phyloP scores from a whole-genome alignment of 78 protist species.

The Cavenderia fasciculata region DNA sequence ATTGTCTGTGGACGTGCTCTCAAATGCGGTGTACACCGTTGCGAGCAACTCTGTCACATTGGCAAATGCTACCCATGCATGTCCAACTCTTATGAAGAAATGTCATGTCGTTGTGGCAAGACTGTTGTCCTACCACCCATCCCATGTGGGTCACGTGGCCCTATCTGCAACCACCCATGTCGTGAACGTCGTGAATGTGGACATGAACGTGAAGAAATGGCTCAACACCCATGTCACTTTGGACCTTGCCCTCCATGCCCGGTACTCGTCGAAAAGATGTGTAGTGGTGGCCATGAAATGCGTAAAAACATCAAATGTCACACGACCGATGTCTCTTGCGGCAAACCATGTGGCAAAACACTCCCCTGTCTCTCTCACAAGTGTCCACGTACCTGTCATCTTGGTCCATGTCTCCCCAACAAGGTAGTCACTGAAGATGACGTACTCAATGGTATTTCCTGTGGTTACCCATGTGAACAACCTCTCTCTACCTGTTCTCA shows the following conservation, averaged over 20 bases:
- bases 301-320: slow-evolving; percentile 71
- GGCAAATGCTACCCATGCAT: slow-evolving; percentile 76
- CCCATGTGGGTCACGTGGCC: slow-evolving; percentile 79
- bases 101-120: slow-evolving; percentile 80
- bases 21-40: slow-evolving; percentile 77
- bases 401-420: slow-evolving; percentile 63
- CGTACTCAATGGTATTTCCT: not conserved
- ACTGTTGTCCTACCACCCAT: slow-evolving; percentile 78
- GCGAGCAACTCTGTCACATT: slow-evolving; percentile 79
- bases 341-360: slow-evolving; percentile 72
- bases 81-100: slow-evolving; percentile 36
- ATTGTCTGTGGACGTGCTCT: slow-evolving; percentile 68
- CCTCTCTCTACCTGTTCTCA: slow-evolving; percentile 69
- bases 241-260: slow-evolving; percentile 85
- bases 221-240: slow-evolving; percentile 80
- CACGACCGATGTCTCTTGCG: slow-evolving; percentile 76
- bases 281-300: slow-evolving; percentile 87
- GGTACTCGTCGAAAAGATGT: slow-evolving; percentile 35
- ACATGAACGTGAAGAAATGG: slow-evolving; percentile 57
- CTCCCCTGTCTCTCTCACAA: slow-evolving; percentile 73
- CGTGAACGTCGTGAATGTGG: slow-evolving; percentile 72
- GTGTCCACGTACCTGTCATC: slow-evolving; percentile 75
- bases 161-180: slow-evolving; percentile 79
- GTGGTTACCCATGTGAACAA: slow-evolving; percentile 61
- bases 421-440: not conserved